Evolutionary conservation across 768 basidiomycete genomes (phyloP), one percentile per base, ranked within the genome.

Genomic region (Calvatia gigantea): DNA sequence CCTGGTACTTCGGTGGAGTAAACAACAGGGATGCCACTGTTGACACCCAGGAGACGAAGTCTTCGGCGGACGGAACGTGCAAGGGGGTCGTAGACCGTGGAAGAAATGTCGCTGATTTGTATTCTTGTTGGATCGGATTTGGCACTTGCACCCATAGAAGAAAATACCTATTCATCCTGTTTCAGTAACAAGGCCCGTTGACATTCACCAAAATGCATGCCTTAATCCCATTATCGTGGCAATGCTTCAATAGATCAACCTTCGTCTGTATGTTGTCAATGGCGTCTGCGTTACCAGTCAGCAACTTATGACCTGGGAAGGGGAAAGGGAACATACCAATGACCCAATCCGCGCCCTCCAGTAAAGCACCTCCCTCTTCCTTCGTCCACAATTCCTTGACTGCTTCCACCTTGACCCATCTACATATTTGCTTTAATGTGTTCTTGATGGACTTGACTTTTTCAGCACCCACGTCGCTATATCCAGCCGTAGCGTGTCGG

Each of bases 201-300:
- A 28, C 17, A 23, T 6, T 21, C 8, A 5, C 3, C 4, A 25
- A 12, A 23, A 11, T 23, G 58, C 69, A 2, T 44, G 89, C 92
- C 75, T 91, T 94, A 69, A 98, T 84, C 15, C 77, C 66, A 59
- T 87, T 76, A 53, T 86, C 82, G 62, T 89, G 82, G 64, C 96
- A 99, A 69, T 95, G 88, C 55, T 89, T 85, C 6, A 99, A 79
- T 41, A 98, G 76, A 63, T 98, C 95, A 9, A 97, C 93, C 68
- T 99, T 98, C 0, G 96, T 96, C 44, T 89, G 82, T 59, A 98
- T 96, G 65, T 99, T 98, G 71, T 98, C 96, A 57, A 98, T 99
- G 4, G 94, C 94, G 69, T 99, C 96, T 84, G 63, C 4, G 51
- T 37, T 46, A 2, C 12, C 23, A 12, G 6, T 51, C 28, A 29